These are phyloP conservation scores for Colletotrichum sp. DNA, from an alignment of 2,329 filamentous ascomycete species.

Conservation along the genomic window DNA sequence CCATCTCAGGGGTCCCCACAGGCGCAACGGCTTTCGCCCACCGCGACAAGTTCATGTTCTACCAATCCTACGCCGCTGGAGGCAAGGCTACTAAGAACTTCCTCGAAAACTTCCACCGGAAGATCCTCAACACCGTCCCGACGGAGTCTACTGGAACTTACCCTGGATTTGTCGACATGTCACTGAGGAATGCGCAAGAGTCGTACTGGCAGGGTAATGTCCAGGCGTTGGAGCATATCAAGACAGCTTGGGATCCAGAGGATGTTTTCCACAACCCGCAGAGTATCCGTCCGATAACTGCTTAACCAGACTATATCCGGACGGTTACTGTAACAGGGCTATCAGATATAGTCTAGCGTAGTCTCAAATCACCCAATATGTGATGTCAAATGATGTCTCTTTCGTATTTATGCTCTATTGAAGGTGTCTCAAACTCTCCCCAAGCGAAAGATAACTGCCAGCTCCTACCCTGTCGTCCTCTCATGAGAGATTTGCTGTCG, in stretches of 20 bases:
- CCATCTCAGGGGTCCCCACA: slow-evolving; percentile 51
- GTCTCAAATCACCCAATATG: background rate
- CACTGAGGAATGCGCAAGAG: slow-evolving; percentile 43
- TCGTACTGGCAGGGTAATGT: slow-evolving; percentile 62
- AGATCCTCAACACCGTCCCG: background rate
- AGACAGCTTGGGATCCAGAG: slow-evolving; percentile 54
- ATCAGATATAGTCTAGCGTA: background rate
- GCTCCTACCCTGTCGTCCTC: background rate
- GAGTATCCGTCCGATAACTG: slow-evolving; percentile 38
- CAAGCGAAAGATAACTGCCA: background rate
- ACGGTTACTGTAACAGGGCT: background rate
- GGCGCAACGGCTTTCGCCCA: slow-evolving; percentile 60
- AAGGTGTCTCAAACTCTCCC: background rate
- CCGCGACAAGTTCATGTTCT: slow-evolving; percentile 60
- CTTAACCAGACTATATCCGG: background rate
- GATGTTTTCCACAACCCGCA: slow-evolving; percentile 65
- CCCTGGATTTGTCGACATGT: slow-evolving; percentile 65
- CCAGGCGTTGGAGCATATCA: slow-evolving; percentile 48
- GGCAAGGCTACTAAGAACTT: slow-evolving; percentile 32
- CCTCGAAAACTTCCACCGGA: background rate
- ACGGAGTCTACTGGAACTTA: slow-evolving; percentile 49
- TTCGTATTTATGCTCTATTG: background rate
- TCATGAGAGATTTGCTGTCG: background rate
- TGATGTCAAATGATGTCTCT: background rate
- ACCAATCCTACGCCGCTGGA: slow-evolving; percentile 57